phyloP scores from a whole-genome alignment of 331 rosid genomes.

The Saraca asoca region DNA sequence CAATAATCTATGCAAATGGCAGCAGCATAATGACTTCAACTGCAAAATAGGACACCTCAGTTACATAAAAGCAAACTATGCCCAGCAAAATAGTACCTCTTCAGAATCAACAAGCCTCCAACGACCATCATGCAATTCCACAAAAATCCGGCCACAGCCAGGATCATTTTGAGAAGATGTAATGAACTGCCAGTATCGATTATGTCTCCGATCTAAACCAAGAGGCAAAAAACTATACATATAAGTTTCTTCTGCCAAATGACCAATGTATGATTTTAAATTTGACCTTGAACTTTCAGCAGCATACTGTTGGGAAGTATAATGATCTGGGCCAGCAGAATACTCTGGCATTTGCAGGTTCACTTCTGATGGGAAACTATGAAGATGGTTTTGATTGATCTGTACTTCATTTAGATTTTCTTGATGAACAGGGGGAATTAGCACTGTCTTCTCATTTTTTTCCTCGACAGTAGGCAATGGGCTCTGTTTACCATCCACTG shows the following conservation, averaged over 20 bases:
- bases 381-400: constrained; percentile 38
- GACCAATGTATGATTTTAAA: constrained; percentile 62
- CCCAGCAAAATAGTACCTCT: constrained; percentile 47
- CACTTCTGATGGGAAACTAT: constrained; percentile 44
- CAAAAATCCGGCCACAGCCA: constrained; percentile 79
- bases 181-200: constrained; percentile 74
- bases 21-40: constrained; percentile 21
- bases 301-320: constrained; percentile 45
- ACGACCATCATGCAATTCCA: constrained; percentile 61
- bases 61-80: constrained; percentile 15
- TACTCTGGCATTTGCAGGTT: constrained; percentile 49
- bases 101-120: constrained; percentile 81
- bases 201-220: constrained; percentile 75
- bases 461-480: constrained; percentile 39
- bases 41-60: constrained; percentile 20
- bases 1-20: constrained; percentile 4
- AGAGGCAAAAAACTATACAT: constrained; percentile 69
- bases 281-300: constrained; percentile 60
- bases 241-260: constrained; percentile 67
- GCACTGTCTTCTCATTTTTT: constrained; percentile 38
- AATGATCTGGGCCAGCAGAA: constrained; percentile 48
- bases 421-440: constrained; percentile 33
- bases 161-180: constrained; percentile 73
- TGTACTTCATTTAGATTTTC: constrained; percentile 38
- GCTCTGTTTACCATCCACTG: constrained; percentile 43